These are phyloP conservation scores for Amoeboradix gromovi DNA, from an alignment of 371 early-diverging fungal genomes.

Conservation along the genomic window DNA sequence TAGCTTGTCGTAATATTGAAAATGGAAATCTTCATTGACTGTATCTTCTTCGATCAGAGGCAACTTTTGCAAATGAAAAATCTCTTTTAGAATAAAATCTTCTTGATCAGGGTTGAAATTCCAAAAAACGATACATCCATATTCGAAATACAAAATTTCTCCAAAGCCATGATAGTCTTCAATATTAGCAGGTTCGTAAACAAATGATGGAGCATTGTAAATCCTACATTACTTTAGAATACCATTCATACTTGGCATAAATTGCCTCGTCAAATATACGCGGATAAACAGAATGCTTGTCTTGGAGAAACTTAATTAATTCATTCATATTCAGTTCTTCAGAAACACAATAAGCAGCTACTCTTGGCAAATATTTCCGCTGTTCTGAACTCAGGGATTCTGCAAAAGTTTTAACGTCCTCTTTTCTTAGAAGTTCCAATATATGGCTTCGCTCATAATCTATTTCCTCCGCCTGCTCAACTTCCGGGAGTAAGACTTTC, in stretches of 20 bases:
- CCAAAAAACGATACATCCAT: neutral
- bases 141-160: neutral
- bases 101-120: neutral
- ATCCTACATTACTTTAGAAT: too few species aligned
- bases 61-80: neutral
- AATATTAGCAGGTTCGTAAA: neutral
- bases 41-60: conserved; percentile 29
- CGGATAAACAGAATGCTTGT: neutral
- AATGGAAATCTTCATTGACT: conserved; percentile 71
- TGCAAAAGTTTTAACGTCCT: neutral
- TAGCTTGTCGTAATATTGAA: conserved; percentile 33
- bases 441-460: neutral
- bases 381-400: neutral
- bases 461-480: neutral
- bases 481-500: neutral
- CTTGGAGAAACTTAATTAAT: neutral
- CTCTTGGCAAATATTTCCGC: conserved; percentile 23
- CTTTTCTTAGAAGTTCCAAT: neutral
- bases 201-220: neutral
- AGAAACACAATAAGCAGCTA: conserved; percentile 58
- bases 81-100: neutral
- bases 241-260: neutral
- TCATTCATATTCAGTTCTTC: neutral
- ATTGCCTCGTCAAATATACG: neutral
- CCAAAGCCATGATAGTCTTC: neutral